Evolutionary conservation across 768 basidiomycete species (phyloP), one percentile per base, ranked within the genome.

Genomic region (Lactifluus volemus): DNA sequence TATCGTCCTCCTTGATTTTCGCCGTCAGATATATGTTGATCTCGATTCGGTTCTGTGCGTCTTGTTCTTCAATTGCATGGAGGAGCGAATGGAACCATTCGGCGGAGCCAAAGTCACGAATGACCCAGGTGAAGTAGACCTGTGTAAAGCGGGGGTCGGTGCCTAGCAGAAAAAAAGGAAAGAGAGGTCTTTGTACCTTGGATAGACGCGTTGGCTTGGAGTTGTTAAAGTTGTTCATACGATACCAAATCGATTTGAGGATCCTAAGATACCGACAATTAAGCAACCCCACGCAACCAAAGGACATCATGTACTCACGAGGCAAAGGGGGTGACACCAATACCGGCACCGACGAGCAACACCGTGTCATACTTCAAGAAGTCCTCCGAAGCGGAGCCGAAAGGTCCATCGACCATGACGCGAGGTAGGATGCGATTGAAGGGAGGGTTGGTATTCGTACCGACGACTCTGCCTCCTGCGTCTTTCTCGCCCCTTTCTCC

Each of bases 61-160:
- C 95, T 71, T 97, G 92, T 65, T 92, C 92, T 72, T 97, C 94
- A 65, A 96, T 89, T 21, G 95, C 94, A 67, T 90, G 84, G 61
- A 98, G 77, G 34, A 98, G 83, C 7, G 89, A 91, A 74, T 95
- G 92, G 84, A 97, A 96, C 90, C 90, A 93, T 71, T 92, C 90
- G 5, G 90, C 89, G 42, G 81, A 81, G 63, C 88, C 89, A 68
- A 92, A 93, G 72, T 95, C 92, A 67, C 91, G 88, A 70, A 96
- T 96, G 68, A 95, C 92, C 93, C 92, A 95, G 15, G 89, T 90
- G 71, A 95, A 92, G 78, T 92, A 92, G 51, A 91, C 85, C 80
- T 63, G 52, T n/a, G 25, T 25, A 8, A 21, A 11, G 44, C 44
- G 9, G 38, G 36, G 11, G 19, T 38, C 3, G n/a, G n/a, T 17